Conservation (phyloP, 1,139 yeast species). For the Pichia sp. region DNA sequence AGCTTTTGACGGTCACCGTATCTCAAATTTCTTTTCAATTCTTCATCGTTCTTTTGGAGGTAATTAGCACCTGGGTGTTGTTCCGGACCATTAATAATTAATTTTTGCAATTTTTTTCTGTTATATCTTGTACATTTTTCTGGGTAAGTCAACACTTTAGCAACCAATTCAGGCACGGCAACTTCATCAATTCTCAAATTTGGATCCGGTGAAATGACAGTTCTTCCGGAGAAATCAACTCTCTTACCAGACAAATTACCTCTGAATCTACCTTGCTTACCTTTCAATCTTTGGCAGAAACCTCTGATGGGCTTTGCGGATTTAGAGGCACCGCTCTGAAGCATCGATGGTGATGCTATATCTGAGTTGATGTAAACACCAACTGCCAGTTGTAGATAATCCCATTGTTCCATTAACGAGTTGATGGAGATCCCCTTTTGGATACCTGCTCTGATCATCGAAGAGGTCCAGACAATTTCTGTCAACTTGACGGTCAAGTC, state of each 20-base stretch:
- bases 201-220: conserved; percentile 99
- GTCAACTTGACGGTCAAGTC: conserved; percentile 94
- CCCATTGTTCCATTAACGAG: conserved; percentile 98
- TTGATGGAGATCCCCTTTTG: conserved; percentile 92
- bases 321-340: conserved; percentile 56
- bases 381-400: conserved; percentile 85
- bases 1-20: conserved; percentile 80
- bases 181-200: conserved; percentile 92
- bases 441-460: conserved; percentile 87
- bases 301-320: conserved; percentile 87
- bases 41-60: conserved; percentile 73
- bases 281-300: conserved; percentile 93
- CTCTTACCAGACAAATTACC: conserved; percentile 98
- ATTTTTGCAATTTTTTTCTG: conserved; percentile 61
- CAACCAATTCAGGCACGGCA: conserved; percentile 96
- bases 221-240: conserved; percentile 97
- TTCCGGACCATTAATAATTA: conserved; percentile 80
- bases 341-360: conserved; percentile 75
- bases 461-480: conserved; percentile 94
- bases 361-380: conserved; percentile 98
- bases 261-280: conserved; percentile 98
- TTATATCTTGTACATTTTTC: conserved; percentile 91
- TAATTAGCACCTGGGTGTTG: conserved; percentile 97
- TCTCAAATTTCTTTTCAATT: conserved; percentile 78
- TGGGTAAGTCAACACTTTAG: conserved; percentile 92